Percentiles rank a stretch among this genome's conserved stretches.
These are phyloP conservation scores for Linum tenue DNA, from an alignment of 345 rosid species.

Conservation along the genomic window DNA sequence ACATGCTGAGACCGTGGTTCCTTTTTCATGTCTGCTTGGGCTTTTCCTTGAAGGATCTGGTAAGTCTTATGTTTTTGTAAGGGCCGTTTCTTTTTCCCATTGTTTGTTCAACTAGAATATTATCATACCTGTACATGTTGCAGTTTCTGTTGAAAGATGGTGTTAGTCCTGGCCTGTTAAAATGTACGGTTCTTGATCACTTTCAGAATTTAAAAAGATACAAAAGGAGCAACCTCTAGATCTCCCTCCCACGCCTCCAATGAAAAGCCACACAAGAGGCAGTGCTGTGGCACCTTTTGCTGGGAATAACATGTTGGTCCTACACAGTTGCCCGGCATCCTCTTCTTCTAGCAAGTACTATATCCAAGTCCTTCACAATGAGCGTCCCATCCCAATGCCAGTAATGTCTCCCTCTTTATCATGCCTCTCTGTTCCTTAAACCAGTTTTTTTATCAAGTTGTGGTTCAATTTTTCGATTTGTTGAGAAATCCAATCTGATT, in stretches of 20 bases:
- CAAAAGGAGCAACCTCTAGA: slow-evolving; percentile 65
- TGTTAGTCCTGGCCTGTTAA: background rate
- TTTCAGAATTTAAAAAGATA: slow-evolving; percentile 62
- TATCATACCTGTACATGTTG: background rate
- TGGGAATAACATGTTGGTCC: slow-evolving; percentile 80
- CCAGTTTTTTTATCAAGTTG: background rate
- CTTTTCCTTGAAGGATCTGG: slow-evolving; percentile 86
- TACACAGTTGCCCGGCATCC: slow-evolving; percentile 58
- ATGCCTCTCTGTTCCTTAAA: background rate
- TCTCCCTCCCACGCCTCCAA: slow-evolving; percentile 83
- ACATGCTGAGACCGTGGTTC: slow-evolving; percentile 94
- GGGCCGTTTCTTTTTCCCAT: background rate
- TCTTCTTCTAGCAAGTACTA: slow-evolving; percentile 53
- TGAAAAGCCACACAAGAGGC: slow-evolving; percentile 61
- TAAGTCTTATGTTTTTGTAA: slow-evolving; percentile 23
- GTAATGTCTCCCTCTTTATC: slow-evolving; percentile 23
- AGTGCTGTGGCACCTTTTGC: slow-evolving; percentile 77
- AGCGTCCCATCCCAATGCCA: slow-evolving; percentile 65
- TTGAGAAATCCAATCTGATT: background rate
- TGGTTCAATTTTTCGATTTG: background rate
- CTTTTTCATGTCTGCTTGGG: slow-evolving; percentile 92
- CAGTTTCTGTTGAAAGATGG: background rate
- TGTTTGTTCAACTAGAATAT: background rate
- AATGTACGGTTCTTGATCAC: slow-evolving; percentile 3
- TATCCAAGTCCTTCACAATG: slow-evolving; percentile 85